Base-by-base conservation (phyloP, 2,329 filamentous ascomycete species). In the Magnaporthiopsis poae region DNA sequence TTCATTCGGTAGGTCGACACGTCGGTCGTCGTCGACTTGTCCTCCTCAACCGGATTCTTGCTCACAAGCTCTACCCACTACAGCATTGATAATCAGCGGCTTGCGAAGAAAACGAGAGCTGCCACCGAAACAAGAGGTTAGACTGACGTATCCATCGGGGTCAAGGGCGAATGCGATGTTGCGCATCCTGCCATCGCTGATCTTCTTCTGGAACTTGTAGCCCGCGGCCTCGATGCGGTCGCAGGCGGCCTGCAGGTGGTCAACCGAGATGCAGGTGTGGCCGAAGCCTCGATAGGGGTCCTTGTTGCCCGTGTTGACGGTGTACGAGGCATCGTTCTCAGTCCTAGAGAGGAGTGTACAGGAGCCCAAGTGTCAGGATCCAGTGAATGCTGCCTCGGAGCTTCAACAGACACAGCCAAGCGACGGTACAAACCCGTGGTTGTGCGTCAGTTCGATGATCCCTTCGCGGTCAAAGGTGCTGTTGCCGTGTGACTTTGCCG, bases 201-300 rank as follows among this genome's bases (percentile, higher is more conserved):
- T 81, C 79, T 91, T 96, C 86, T 98, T 98, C 83, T 98, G 92
- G 79, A 98, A 99, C 69, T 85, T 85, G 80, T 96, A 96, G 0
- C 93, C 93, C 8, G 90, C 92, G 74, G 94, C 90, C 77, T 96
- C 92, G 68, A 99, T 84, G 67, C 93, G 86, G 80, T 92, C 82
- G 81, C 95, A 98, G 2, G 94, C 93, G 3, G 90, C 91, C 79
- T 96, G 90, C 69, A 97, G 89, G 76, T 91, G 88, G 78, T 92
- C 90, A 64, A 92, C 90, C 64, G 85, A 86, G 75, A 98, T 88
- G 73, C 91, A 94, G 29, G 92, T 86, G 77, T 98, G 94, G 3
- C 92, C 92, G 74, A 95, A 93, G 1, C 90, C 90, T 65, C 88
- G 89, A 76, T 90, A 80, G 2, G 92, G 93, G 70, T 97, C 94